Base-by-base conservation (phyloP, 2,329 filamentous ascomycete genomes). In the Chalaropsis ovoidea region DNA sequence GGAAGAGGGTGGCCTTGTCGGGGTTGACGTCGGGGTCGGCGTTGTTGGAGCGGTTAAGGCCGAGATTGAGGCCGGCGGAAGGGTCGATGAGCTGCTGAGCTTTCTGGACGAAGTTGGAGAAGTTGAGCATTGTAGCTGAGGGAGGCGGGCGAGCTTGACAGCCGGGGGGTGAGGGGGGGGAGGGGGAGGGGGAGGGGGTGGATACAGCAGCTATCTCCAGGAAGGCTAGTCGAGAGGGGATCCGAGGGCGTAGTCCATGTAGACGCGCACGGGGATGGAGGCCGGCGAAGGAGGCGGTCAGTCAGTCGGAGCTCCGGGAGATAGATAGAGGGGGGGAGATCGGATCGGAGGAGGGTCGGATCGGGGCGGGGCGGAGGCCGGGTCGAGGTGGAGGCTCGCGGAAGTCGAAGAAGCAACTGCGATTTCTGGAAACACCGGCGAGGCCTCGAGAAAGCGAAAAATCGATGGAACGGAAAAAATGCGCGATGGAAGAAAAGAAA, bases 41-140 rank as follows among this genome's bases (percentile, higher is more conserved):
- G 67, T 89, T 81, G 70, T 86, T 84, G 69, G 89, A 79, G 58
- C 63, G 66, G 31, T 49, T 67, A 35, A 67, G 66, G 17, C 66
- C 66, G n/a, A 64, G 52, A 24, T 58, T 64, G 67, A 86, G 77
- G 73, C 88, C 86, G 74, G 90, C 86, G 70, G 88, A 88, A 64
- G 91, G 89, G 76, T 96, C 93, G 78, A 96, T 95, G 77, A 96
- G 82, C 77, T 92, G 90, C 81, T 95, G 91, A 70, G 92, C 92
- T 82, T 93, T 95, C 77, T 96, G 91, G 72, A 96, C 91, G 76
- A 97, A 86, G 76, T 84, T 93, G 71, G 88, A 80, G 69, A 85
- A 74, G 75, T 81, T 83, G 76, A 84, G 81, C 82, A 84, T 85
- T 76, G 72, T 77, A 74, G 52, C 15, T 22, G 52, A 31, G 24